Percentiles rank a stretch among this genome's conserved stretches.
Evolutionary conservation across 1,139 yeast genomes (phyloP).

Genomic region (Scheffersomyces titani): DNA sequence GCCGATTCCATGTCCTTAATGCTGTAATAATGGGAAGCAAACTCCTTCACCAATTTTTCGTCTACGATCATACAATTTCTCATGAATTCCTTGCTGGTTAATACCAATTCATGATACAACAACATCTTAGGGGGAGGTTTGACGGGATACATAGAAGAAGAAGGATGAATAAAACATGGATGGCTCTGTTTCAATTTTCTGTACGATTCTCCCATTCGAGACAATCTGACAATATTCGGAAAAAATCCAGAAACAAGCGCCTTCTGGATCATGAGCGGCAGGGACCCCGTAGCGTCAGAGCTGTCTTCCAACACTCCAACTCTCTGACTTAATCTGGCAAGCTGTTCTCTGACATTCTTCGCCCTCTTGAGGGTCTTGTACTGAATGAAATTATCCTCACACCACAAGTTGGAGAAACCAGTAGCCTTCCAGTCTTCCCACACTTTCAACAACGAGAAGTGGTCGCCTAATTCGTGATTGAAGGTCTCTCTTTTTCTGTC

Average conservation of each 20-base stretch:
- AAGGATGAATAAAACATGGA: conserved; percentile 80
- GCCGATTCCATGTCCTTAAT: conserved; percentile 13
- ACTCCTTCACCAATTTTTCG: conserved; percentile 63
- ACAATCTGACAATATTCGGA: conserved; percentile 71
- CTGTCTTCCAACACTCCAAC: conserved; percentile 46
- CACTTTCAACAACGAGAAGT: conserved; percentile 68
- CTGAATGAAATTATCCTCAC: conserved; percentile 81
- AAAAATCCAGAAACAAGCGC: conserved; percentile 83
- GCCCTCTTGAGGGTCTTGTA: conserved; percentile 71
- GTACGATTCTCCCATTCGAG: conserved; percentile 73
- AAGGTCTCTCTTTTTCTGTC: conserved; percentile 62
- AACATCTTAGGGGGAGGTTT: conserved; percentile 74
- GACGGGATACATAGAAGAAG: conserved; percentile 59
- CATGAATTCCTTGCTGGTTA: conserved; percentile 88
- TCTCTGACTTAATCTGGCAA: conserved; percentile 60
- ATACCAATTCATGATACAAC: conserved; percentile 80
- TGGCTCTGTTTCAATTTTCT: conserved; percentile 62
- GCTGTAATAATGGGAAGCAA: conserved; percentile 59
- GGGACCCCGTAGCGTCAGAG: conserved; percentile 14
- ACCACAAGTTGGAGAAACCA: conserved; percentile 79
- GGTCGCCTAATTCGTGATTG: conserved; percentile 68
- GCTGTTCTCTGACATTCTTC: conserved; percentile 71
- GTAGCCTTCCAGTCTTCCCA: conserved; percentile 77
- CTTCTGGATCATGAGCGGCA: conserved; percentile 52
- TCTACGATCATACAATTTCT: conserved; percentile 77